These are phyloP conservation scores for Grammothele lineata DNA, from an alignment of 768 basidiomycete genomes.

Conservation along the genomic window DNA sequence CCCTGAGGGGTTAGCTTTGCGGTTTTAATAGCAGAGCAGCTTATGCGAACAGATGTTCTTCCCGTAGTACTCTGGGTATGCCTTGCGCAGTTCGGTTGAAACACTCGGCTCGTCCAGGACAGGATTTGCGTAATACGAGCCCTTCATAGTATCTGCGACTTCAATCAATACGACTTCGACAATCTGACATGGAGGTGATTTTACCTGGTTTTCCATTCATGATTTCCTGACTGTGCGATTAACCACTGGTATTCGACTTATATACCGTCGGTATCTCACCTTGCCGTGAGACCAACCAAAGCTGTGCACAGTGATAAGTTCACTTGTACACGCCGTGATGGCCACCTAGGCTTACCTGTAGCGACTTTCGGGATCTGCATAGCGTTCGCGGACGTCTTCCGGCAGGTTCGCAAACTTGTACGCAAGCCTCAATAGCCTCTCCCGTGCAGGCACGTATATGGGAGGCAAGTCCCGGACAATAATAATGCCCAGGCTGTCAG, in stretches of 20 bases:
- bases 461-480: slow-evolving; percentile 77
- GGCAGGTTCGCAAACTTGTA: slow-evolving; percentile 74
- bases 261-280: no score
- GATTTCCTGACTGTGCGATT: no score
- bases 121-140: slow-evolving; percentile 92
- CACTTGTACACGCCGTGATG: no score
- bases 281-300: slow-evolving; percentile 99
- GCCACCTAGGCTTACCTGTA: slow-evolving; percentile 58
- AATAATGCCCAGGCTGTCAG: slow-evolving; percentile 75
- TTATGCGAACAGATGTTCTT: slow-evolving; percentile 88
- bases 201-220: slow-evolving; percentile 91
- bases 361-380: slow-evolving; percentile 63
- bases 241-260: no score
- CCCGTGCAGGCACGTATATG: slow-evolving; percentile 57
- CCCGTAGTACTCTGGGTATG: slow-evolving; percentile 83
- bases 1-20: background rate
- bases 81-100: slow-evolving; percentile 43
- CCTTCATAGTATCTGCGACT: slow-evolving; percentile 72
- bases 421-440: slow-evolving; percentile 68
- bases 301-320: slow-evolving; percentile 34
- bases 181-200: slow-evolving; percentile 1
- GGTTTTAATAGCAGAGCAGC: background rate
- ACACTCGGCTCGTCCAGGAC: slow-evolving; percentile 64
- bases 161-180: background rate
- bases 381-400: slow-evolving; percentile 62